Evolutionary conservation across 106 monocot species (phyloP), one percentile per base, ranked within the genome.

Genomic region (Phalaenopsis aphrodite): DNA sequence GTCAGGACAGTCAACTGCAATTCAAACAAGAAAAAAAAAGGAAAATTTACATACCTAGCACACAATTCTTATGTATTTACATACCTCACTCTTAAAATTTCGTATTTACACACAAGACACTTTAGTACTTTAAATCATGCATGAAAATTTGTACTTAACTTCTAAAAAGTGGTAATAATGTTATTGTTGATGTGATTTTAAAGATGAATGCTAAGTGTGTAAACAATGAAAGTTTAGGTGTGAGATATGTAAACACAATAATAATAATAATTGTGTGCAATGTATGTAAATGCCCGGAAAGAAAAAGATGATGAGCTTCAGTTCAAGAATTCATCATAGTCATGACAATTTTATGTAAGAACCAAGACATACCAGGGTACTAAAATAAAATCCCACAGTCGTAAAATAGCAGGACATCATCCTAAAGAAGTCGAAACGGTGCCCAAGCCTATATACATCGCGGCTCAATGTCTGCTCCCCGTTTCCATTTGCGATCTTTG

Each of bases 361-460:
- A 61, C 24, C 41, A 52, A 78, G 11, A 38, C 81, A 72, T 91
- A 96, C 93, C 96, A 97, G 71, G 55, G 87, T 97, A 84, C 90
- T 93, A 77, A 93, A 84, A 79, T 96, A 96, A 81, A 91, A 96
- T 5, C 95, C 95, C 39, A 96, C 87, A 41, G 95, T 96, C 15
- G 95, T 93, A 82, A 91, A 96, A 82, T 96, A 96, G 80, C 93
- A 96, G 5, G 95, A 96, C 77, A 96, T 61, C 95, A 96, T 96
- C 66, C 95, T 88, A 55, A 96, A 96, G 77, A 96, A 96, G 84
- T 96, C 95, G 85, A 96, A 96, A 67, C 95, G 95, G 75, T 96
- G 95, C 0, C 95, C 95, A 42, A 96, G 93, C 46, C 95, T 84
- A 81, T 91, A 96, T 36, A 96, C 86, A 56, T 96, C 95, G 76